Evolutionary conservation across 441 rosid genomes (phyloP).

Genomic region (Populus hybrid): DNA sequence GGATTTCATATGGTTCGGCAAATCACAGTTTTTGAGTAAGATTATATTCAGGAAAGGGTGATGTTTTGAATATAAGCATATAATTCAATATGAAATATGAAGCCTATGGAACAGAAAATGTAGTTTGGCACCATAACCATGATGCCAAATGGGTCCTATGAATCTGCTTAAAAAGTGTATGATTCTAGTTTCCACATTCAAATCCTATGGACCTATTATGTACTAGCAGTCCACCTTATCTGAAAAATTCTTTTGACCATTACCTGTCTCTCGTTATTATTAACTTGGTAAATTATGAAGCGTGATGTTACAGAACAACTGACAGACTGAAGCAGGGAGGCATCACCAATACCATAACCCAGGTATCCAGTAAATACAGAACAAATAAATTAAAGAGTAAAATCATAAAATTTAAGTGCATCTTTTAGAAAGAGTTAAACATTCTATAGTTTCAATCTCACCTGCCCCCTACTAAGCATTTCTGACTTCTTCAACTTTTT

Average conservation of each 20-base stretch:
- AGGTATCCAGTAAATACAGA: background rate
- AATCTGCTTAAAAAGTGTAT: background rate
- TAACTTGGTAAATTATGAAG: background rate
- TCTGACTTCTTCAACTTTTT: slow-evolving; percentile 96
- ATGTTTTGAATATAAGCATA: background rate
- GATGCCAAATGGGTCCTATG: background rate
- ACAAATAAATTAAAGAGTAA: background rate
- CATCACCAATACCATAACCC: background rate
- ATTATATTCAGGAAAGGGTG: background rate
- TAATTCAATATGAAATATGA: background rate
- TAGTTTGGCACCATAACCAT: background rate
- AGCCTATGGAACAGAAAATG: background rate
- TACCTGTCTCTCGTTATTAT: background rate
- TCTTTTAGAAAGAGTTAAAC: background rate
- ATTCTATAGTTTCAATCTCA: slow-evolving; percentile 31
- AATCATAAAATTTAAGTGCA: background rate
- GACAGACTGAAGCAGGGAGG: background rate
- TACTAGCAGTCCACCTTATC: background rate
- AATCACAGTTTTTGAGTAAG: background rate
- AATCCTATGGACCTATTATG: background rate
- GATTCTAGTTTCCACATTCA: background rate
- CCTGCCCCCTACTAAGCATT: slow-evolving; percentile 98
- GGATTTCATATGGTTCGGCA: background rate
- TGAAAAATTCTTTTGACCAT: background rate
- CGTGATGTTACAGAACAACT: background rate